phyloP scores from a whole-genome alignment of 768 basidiomycete genomes.

The Boletellus emodensis region DNA sequence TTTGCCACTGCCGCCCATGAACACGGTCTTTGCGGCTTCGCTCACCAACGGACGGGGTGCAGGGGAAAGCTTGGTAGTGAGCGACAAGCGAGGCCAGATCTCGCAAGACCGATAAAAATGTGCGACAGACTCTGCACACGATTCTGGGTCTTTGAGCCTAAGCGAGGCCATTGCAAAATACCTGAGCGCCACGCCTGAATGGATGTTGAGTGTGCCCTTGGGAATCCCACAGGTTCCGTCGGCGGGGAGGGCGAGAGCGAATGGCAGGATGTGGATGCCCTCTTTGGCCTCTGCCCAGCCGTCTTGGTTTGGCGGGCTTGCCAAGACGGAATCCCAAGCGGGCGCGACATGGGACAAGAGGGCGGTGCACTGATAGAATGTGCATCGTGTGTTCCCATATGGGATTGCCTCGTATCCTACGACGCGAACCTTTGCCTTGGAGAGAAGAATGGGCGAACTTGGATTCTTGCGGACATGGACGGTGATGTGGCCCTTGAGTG shows the following conservation, averaged over 20 bases:
- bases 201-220: conserved; percentile 54
- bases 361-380: conserved; percentile 76
- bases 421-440: conserved; percentile 73
- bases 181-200: conserved; percentile 59
- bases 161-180: conserved; percentile 82
- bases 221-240: conserved; percentile 48
- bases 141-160: conserved; percentile 65
- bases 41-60: conserved; percentile 57
- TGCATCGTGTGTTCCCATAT: conserved; percentile 55
- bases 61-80: conserved; percentile 55
- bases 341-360: conserved; percentile 49
- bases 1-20: conserved; percentile 62
- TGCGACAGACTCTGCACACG: conserved; percentile 65
- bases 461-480: conserved; percentile 56
- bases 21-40: conserved; percentile 49
- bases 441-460: conserved; percentile 51
- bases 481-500: conserved; percentile 65
- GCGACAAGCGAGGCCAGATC: conserved; percentile 73
- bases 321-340: conserved; percentile 40
- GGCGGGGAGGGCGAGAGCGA: conserved; percentile 63
- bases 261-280: conserved; percentile 69
- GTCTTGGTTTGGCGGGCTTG: conserved; percentile 48
- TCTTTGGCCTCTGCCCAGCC: conserved; percentile 60
- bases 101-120: conserved; percentile 86
- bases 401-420: conserved; percentile 80